phyloP scores from a whole-genome alignment of 441 rosid genomes.

The Erodium trifolium region DNA sequence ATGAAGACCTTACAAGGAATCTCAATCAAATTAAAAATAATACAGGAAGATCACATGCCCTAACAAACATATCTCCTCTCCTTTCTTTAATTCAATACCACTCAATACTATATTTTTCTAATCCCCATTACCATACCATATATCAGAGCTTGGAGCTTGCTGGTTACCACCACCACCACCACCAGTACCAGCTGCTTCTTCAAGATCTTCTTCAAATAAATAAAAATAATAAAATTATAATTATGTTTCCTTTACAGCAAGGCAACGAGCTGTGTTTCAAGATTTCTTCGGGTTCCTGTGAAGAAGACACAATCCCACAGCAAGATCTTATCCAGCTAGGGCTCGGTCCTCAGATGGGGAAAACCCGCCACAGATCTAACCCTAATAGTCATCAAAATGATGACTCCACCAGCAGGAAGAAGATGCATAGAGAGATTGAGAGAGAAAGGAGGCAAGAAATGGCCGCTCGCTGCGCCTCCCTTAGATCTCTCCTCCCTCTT shows the following conservation, averaged over 20 bases:
- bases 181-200: too few relatives aligned
- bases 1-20: too few relatives aligned
- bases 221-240: too few relatives aligned
- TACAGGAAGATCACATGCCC: too few relatives aligned
- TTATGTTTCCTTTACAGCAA: constrained; percentile 28
- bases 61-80: too few relatives aligned
- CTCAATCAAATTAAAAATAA: too few relatives aligned
- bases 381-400: background rate
- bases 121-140: too few relatives aligned
- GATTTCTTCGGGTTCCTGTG: constrained; percentile 22
- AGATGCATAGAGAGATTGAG: constrained; percentile 34
- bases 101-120: too few relatives aligned
- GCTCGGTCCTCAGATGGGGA: constrained; percentile 7
- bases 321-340: constrained; percentile 20
- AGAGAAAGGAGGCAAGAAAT: constrained; percentile 34
- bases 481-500: constrained; percentile 38
- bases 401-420: constrained; percentile 22
- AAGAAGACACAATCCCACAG: constrained; percentile 15
- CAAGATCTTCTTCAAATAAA: too few relatives aligned
- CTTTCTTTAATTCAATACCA: too few relatives aligned
- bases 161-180: too few relatives aligned
- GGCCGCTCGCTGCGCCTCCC: constrained; percentile 29
- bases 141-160: too few relatives aligned
- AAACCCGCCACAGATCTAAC: background rate
- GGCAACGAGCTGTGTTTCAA: constrained; percentile 15